Evolutionary conservation across 1,284 basidiomycete genomes (phyloP).

Genomic region (Fistulinella cinereoalba): DNA sequence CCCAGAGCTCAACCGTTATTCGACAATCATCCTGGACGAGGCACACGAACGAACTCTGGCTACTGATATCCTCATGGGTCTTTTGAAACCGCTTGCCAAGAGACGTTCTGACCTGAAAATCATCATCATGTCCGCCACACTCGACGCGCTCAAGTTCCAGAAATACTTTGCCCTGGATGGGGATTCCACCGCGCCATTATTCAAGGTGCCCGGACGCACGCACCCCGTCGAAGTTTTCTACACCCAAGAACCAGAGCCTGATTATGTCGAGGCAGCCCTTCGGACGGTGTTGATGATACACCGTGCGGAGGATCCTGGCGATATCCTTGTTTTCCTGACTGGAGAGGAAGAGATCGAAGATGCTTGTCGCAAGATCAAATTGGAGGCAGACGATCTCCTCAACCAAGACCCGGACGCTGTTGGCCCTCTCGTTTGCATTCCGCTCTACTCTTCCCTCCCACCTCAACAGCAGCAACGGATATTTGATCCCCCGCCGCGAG

Average conservation of each 20-base stretch:
- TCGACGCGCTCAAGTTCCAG: conserved; percentile 96
- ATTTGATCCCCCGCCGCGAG: conserved; percentile 81
- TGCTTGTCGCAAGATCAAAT: conserved; percentile 89
- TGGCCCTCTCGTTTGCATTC: conserved; percentile 86
- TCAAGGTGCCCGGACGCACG: conserved; percentile 95
- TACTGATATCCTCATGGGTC: conserved; percentile 98
- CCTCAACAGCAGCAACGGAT: conserved; percentile 94
- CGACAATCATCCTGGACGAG: conserved; percentile 97
- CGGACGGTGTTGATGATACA: conserved; percentile 98
- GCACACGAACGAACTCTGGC: conserved; percentile 98
- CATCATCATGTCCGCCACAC: conserved; percentile 97
- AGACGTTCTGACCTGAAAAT: conserved; percentile 90
- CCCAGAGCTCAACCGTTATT: conserved; percentile 84
- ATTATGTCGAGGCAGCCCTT: conserved; percentile 97
- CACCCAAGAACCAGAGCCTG: conserved; percentile 92
- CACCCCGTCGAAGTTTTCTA: conserved; percentile 98
- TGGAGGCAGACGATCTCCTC: conserved; percentile 80
- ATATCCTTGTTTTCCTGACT: conserved; percentile 93
- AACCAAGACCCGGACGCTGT: conserved; percentile 72
- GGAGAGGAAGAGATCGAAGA: conserved; percentile 99
- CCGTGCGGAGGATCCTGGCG: conserved; percentile 91
- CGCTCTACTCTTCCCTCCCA: conserved; percentile 91
- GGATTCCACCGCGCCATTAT: conserved; percentile 69
- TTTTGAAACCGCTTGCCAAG: conserved; percentile 75
- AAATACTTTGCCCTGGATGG: conserved; percentile 82